Base-by-base conservation (phyloP, 2,329 filamentous ascomycete species). In the Fusarium sp. region DNA sequence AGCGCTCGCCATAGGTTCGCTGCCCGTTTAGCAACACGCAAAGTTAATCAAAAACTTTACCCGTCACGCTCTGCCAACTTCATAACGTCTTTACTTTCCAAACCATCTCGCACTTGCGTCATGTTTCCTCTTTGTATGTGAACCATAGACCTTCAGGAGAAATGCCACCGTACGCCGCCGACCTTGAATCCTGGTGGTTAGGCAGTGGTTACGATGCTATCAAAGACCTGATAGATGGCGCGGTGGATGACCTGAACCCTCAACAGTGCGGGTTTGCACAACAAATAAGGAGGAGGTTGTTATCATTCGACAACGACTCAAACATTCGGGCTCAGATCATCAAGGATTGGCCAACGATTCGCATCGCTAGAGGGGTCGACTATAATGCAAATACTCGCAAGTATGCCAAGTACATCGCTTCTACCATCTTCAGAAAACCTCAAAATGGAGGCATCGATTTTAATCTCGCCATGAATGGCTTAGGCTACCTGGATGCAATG, bases 181-280 rank as follows among this genome's bases (percentile, higher is more conserved):
- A 80, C 47, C 72, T 81, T 18, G 75, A 80, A 62, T 57, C 72
- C 30, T 81, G 79, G 76, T 82, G 80, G 80, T 73, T 79, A 32
- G 68, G 58, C 8, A 54, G 47, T 24, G 78, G 77, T 10, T 62
- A 67, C 20, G 71, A 74, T 20, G 56, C 59, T 15, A 72, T 82
- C 9, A 53, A 47, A 8, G 60, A 70, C 6, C 73, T 82, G 14
- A 62, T 79, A n/a, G 58, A 76, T 42, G 25, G 43, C 2, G 59
- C 71, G 12, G 57, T 68, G 9, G 25, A 75, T 4, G 54, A 53
- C 8, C 44, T 71, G 18, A 67, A 55, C 8, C 69, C 73, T 29
- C 66, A 60, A 9, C 74, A 81, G 40, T 78, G 77, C 25, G 79
- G 79, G 10, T 82, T 79, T 59, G 74, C 76, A 18, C 77, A 79